Evolutionary conservation across 1,284 basidiomycete genomes (phyloP).

Genomic region (Malassezia obtusa): DNA sequence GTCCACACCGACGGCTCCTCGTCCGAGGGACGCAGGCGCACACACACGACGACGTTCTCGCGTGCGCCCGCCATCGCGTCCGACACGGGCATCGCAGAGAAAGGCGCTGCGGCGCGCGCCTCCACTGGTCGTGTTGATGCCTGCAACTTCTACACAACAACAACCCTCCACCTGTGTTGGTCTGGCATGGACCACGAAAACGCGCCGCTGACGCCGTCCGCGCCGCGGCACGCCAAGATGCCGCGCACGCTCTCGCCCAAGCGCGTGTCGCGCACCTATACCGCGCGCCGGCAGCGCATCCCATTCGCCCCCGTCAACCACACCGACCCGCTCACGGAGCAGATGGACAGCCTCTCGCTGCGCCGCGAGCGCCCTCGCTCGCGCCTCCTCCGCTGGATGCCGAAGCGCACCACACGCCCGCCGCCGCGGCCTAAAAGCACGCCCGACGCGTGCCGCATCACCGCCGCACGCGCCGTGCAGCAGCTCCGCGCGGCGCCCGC

Average conservation of each 20-base stretch:
- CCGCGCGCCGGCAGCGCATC: not conserved
- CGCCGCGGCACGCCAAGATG: not conserved
- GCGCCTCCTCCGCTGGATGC: not conserved
- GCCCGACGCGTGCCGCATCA: not conserved
- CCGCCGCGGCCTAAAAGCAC: too few relatives aligned
- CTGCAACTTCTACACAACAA: slow-evolving; percentile 1
- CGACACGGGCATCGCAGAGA: not conserved
- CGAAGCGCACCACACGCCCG: not conserved
- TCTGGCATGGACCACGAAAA: slow-evolving; percentile 6
- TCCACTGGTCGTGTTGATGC: slow-evolving; percentile 1
- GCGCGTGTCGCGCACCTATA: slow-evolving; percentile 8
- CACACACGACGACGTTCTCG: slow-evolving; percentile 46
- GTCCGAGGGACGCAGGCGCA: slow-evolving; percentile 27
- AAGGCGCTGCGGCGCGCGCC: not conserved
- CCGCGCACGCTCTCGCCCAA: not conserved
- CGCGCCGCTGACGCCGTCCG: not conserved
- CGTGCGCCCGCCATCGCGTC: slow-evolving; percentile 6
- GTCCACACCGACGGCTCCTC: slow-evolving; percentile 24
- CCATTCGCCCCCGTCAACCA: not conserved
- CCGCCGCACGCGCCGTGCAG: too few relatives aligned
- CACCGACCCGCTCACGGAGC: not conserved
- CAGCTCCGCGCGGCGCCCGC: not conserved
- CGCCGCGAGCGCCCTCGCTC: not conserved
- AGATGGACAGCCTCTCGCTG: not conserved
- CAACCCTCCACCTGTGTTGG: not conserved